These are phyloP conservation scores for Elaphomyces granulatus DNA, from an alignment of 495 filamentous ascomycete species.

Conservation along the genomic window DNA sequence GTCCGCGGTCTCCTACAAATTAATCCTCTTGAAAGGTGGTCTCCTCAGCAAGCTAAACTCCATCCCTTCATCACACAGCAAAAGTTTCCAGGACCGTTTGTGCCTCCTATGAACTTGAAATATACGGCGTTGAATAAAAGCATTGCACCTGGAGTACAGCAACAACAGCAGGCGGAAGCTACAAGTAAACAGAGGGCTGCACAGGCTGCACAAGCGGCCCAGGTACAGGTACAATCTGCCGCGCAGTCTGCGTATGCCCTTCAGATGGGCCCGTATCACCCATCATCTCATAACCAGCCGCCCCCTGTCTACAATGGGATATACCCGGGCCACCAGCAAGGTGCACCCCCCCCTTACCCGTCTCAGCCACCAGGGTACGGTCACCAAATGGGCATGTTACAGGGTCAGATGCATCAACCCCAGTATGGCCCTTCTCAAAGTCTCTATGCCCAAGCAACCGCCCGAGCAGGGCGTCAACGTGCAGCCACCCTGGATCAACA, in stretches of 20 bases:
- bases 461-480: slow-evolving; percentile 69
- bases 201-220: slow-evolving; percentile 38
- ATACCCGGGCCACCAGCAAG: slow-evolving; percentile 58
- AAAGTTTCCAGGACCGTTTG: slow-evolving; percentile 89
- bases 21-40: slow-evolving; percentile 95
- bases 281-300: slow-evolving; percentile 33
- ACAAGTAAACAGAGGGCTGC: slow-evolving; percentile 76
- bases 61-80: slow-evolving; percentile 99
- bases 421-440: slow-evolving; percentile 57
- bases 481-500: slow-evolving; percentile 94
- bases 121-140: slow-evolving; percentile 68
- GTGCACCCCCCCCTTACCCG: slow-evolving; percentile 76
- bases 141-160: slow-evolving; percentile 89
- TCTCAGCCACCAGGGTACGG: slow-evolving; percentile 53
- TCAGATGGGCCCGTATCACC: slow-evolving; percentile 45
- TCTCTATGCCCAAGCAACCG: slow-evolving; percentile 76
- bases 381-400: slow-evolving; percentile 60
- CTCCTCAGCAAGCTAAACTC: slow-evolving; percentile 90
- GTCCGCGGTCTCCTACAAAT: slow-evolving; percentile 90
- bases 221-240: slow-evolving; percentile 47
- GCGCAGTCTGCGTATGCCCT: slow-evolving; percentile 39
- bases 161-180: slow-evolving; percentile 89
- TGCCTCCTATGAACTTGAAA: slow-evolving; percentile 95
- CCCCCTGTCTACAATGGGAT: slow-evolving; percentile 70
- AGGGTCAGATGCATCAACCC: slow-evolving; percentile 51